phyloP scores from a whole-genome alignment of 306 rosid species.

The Vicia sativa region DNA sequence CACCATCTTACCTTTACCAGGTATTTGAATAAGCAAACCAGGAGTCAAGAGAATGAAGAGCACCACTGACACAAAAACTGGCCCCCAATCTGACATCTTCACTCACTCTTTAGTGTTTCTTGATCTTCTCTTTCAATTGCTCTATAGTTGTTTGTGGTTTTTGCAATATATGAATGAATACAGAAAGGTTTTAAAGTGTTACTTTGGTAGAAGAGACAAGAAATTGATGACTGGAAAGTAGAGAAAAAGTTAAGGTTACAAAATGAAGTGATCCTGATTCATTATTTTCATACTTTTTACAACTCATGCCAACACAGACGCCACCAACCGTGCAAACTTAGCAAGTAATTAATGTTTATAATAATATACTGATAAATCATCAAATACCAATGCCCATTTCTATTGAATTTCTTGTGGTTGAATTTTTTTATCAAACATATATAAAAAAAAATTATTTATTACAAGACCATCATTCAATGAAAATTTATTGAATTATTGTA shows the following conservation, averaged over 20 bases:
- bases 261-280: slow-evolving; percentile 27
- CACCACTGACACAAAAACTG: slow-evolving; percentile 85
- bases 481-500: too few species aligned
- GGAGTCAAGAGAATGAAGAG: slow-evolving; percentile 85
- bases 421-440: too few species aligned
- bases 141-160: slow-evolving; percentile 24
- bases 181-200: slow-evolving; percentile 11
- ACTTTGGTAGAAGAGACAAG: slow-evolving; percentile 33
- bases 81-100: slow-evolving; percentile 93
- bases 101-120: background rate
- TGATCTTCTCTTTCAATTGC: background rate
- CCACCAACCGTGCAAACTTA: background rate
- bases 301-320: slow-evolving; percentile 18
- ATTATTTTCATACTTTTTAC: slow-evolving; percentile 17
- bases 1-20: slow-evolving; percentile 51
- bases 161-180: slow-evolving; percentile 2
- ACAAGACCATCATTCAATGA: too few species aligned
- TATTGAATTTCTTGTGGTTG: too few species aligned
- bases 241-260: background rate
- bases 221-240: slow-evolving; percentile 31
- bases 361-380: too few species aligned
- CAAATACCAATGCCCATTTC: too few species aligned
- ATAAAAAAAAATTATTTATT: too few species aligned
- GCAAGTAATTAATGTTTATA: background rate
- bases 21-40: slow-evolving; percentile 78